phyloP scores from a whole-genome alignment of 78 protist genomes.

The Mantamonas sphyraenae region DNA sequence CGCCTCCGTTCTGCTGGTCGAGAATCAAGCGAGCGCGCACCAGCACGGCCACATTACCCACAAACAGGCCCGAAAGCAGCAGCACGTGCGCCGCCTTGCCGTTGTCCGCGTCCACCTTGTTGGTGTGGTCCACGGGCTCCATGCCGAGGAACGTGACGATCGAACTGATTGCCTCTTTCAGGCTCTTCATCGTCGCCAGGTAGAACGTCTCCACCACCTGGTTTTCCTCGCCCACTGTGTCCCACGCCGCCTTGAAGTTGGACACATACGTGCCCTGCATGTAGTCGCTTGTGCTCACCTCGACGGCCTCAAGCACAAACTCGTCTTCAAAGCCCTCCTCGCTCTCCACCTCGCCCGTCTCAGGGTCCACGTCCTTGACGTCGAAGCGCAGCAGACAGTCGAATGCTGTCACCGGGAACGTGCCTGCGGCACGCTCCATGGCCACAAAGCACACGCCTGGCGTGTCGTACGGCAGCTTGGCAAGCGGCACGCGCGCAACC shows the following conservation, averaged over 20 bases:
- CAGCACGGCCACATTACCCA: conserved; percentile 8
- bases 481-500: background rate
- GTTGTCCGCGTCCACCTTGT: conserved; percentile 12
- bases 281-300: conserved; percentile 49
- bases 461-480: conserved; percentile 9
- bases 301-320: conserved; percentile 54
- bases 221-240: conserved; percentile 31
- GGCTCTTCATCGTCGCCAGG: conserved; percentile 42
- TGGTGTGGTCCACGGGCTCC: conserved; percentile 59
- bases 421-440: conserved; percentile 17
- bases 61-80: conserved; percentile 42
- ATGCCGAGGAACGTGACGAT: conserved; percentile 58
- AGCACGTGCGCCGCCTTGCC: conserved; percentile 41
- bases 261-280: conserved; percentile 21
- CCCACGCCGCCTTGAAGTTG: conserved; percentile 64
- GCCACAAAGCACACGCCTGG: conserved; percentile 14
- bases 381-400: conserved; percentile 57
- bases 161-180: conserved; percentile 48
- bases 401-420: conserved; percentile 30
- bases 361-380: conserved; percentile 63
- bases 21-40: conserved; percentile 34
- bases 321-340: conserved; percentile 58
- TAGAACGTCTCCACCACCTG: conserved; percentile 53
- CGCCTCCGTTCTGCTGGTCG: conserved; percentile 10
- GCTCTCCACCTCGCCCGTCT: conserved; percentile 45